Evolutionary conservation across 2,329 filamentous ascomycete species (phyloP).

Genomic region (Truncatella angustata): DNA sequence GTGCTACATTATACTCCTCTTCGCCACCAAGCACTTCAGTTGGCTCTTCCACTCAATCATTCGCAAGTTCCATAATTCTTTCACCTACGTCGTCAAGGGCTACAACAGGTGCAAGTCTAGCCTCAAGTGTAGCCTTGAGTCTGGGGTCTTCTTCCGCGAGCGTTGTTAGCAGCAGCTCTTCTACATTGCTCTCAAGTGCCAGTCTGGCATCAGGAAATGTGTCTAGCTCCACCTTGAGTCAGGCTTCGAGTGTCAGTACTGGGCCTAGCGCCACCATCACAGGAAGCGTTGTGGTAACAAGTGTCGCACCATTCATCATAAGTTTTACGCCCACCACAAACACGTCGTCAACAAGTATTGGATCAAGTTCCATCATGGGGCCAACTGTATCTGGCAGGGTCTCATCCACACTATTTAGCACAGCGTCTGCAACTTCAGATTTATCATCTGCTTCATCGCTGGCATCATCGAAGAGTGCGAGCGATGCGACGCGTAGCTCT

Average conservation of each 20-base stretch:
- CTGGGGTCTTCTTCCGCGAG: background rate
- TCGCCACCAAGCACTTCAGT: background rate
- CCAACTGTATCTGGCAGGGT: background rate
- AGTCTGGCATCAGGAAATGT: background rate
- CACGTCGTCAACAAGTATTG: background rate
- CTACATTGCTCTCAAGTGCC: background rate
- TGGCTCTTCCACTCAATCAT: background rate
- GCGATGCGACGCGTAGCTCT: background rate
- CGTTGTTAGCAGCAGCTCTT: too few relatives aligned
- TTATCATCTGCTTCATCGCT: background rate
- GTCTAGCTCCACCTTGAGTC: background rate
- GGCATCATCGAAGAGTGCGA: background rate
- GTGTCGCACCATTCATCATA: background rate
- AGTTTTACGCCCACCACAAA: background rate
- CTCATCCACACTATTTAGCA: background rate
- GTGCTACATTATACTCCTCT: background rate
- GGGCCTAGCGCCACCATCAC: background rate
- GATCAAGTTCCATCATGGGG: background rate
- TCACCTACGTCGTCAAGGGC: background rate
- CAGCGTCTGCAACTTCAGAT: background rate
- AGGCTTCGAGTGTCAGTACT: background rate
- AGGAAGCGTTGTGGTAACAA: background rate
- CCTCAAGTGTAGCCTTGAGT: background rate
- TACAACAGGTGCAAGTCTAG: too few relatives aligned
- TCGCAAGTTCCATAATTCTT: background rate